phyloP scores from a whole-genome alignment of 306 rosid genomes.

The Ormosia semicastrata region DNA sequence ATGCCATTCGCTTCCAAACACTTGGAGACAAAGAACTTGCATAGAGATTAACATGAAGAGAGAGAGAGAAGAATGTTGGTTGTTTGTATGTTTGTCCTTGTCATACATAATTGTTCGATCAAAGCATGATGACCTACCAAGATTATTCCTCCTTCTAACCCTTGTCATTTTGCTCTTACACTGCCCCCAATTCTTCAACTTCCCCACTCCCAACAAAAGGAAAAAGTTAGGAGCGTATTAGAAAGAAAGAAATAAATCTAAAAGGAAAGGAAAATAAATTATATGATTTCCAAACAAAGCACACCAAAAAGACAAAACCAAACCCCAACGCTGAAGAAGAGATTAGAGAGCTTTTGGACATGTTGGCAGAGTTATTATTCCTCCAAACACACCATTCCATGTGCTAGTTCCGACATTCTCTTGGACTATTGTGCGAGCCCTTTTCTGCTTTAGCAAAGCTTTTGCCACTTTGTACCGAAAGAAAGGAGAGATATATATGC shows the following conservation, averaged over 20 bases:
- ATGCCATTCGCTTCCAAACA: constrained; percentile 71
- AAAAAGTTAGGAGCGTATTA: constrained; percentile 31
- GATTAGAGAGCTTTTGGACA: constrained; percentile 36
- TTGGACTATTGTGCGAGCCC: constrained; percentile 53
- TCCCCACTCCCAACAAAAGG: constrained; percentile 44
- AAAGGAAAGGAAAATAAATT: constrained; percentile 8
- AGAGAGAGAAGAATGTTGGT: constrained; percentile 54
- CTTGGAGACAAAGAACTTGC: constrained; percentile 61
- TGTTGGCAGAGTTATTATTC: constrained; percentile 63
- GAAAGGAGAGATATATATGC: constrained; percentile 11
- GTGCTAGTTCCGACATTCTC: constrained; percentile 75
- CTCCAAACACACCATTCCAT: constrained; percentile 89
- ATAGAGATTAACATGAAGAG: constrained; percentile 25
- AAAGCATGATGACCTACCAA: constrained; percentile 47
- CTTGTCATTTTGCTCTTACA: constrained; percentile 47
- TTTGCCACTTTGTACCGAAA: constrained; percentile 45
- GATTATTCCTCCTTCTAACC: constrained; percentile 46
- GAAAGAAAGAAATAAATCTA: background rate
- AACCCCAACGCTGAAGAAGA: constrained; percentile 30
- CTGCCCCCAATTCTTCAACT: constrained; percentile 46
- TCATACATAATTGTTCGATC: constrained; percentile 67
- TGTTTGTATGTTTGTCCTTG: constrained; percentile 56
- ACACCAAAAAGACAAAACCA: constrained; percentile 32
- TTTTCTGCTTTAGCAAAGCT: constrained; percentile 49
- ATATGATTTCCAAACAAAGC: constrained; percentile 25